Conservation (phyloP, 2,329 filamentous ascomycete genomes). For the Bisporella sp. region DNA sequence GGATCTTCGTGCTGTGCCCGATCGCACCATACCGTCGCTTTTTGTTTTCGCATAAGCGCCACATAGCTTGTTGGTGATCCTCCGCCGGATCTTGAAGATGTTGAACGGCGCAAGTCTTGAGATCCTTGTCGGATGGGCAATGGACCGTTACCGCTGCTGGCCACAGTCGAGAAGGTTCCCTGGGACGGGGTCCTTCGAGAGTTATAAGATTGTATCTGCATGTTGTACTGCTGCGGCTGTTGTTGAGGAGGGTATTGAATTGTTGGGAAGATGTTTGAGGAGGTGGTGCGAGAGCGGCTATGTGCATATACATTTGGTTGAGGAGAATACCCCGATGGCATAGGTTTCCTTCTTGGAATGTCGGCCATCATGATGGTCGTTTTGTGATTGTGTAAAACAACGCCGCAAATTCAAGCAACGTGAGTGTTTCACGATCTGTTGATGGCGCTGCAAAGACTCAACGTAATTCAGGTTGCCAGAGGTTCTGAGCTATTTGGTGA, state of each 20-base stretch:
- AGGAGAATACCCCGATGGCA: conserved; percentile 18
- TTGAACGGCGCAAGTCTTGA: conserved; percentile 66
- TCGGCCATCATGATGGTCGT: conserved; percentile 21
- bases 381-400: background rate
- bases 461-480: too few relatives aligned
- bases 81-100: conserved; percentile 67
- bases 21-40: conserved; percentile 98
- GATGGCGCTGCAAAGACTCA: too few relatives aligned
- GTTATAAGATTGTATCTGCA: conserved; percentile 25
- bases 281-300: conserved; percentile 32
- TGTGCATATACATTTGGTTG: conserved; percentile 17
- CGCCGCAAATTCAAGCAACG: background rate
- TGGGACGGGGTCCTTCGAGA: conserved; percentile 56
- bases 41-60: conserved; percentile 91
- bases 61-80: conserved; percentile 69
- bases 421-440: too few relatives aligned
- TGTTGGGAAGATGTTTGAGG: conserved; percentile 24
- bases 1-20: conserved; percentile 89
- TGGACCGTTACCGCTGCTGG: conserved; percentile 39
- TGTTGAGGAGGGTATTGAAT: conserved; percentile 19
- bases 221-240: conserved; percentile 15
- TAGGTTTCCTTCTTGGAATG: conserved; percentile 23
- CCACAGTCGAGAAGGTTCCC: conserved; percentile 65
- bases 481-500: too few relatives aligned
- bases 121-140: conserved; percentile 48